phyloP scores from a whole-genome alignment of 2,329 filamentous ascomycete genomes.

The Fusarium protoensiforme region DNA sequence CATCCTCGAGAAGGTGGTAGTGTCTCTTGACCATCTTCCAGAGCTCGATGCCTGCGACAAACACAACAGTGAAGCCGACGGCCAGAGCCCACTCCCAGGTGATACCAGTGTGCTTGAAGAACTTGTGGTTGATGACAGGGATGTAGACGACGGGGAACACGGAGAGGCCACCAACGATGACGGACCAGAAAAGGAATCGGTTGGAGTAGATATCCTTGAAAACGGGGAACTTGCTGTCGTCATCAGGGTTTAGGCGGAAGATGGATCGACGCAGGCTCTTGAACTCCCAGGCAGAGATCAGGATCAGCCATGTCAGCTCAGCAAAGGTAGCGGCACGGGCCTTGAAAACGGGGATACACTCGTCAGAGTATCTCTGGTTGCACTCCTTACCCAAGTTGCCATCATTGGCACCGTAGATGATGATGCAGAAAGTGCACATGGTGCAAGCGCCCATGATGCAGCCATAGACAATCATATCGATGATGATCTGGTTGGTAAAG shows the following conservation, averaged over 20 bases:
- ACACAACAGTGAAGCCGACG: conserved; percentile 71
- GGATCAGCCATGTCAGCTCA: conserved; percentile 77
- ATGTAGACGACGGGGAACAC: conserved; percentile 79
- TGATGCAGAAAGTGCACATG: conserved; percentile 73
- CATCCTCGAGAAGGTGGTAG: conserved; percentile 63
- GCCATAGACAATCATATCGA: conserved; percentile 85
- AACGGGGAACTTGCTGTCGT: conserved; percentile 62
- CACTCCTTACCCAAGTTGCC: conserved; percentile 70
- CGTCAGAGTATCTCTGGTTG: conserved; percentile 67
- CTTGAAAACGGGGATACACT: conserved; percentile 71
- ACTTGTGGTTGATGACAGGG: conserved; percentile 73
- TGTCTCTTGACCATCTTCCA: conserved; percentile 78
- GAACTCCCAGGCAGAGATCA: conserved; percentile 83
- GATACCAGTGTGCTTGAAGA: conserved; percentile 79
- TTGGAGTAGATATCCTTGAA: conserved; percentile 76
- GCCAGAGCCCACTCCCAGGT: conserved; percentile 81
- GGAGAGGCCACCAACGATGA: conserved; percentile 68
- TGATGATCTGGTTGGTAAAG: conserved; percentile 80
- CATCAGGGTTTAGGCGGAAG: conserved; percentile 72
- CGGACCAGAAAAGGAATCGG: conserved; percentile 76
- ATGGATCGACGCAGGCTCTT: conserved; percentile 77
- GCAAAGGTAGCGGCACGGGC: conserved; percentile 80
- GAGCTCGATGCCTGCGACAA: conserved; percentile 73
- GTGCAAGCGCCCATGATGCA: conserved; percentile 79
- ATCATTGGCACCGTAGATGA: conserved; percentile 66